Evolutionary conservation across 345 rosid genomes (phyloP).

Genomic region (Eucalyptus decipiens): DNA sequence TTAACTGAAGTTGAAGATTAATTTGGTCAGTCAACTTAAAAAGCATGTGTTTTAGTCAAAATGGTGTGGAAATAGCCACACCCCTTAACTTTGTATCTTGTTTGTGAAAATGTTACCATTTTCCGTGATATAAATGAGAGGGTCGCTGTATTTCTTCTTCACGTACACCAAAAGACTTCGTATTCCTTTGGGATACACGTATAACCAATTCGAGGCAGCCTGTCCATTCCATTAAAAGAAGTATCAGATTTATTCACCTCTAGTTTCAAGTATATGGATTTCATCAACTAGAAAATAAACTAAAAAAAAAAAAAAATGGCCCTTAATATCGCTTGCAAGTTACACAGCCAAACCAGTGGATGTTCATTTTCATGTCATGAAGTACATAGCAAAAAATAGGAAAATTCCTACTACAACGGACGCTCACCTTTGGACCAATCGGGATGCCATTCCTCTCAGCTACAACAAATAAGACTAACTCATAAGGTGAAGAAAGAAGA

Average conservation of each 20-base stretch:
- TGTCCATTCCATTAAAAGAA: background rate
- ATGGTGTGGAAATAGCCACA: background rate
- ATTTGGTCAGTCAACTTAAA: background rate
- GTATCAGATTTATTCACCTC: background rate
- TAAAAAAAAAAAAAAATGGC: no score
- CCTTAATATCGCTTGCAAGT: background rate
- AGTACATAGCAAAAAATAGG: background rate
- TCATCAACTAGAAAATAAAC: background rate
- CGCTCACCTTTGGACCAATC: constrained; percentile 1
- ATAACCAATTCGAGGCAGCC: constrained; percentile 7
- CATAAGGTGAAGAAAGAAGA: background rate
- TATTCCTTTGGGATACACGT: constrained; percentile 10
- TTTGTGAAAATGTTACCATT: constrained; percentile 9
- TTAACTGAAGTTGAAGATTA: background rate
- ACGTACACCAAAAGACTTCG: constrained; percentile 1
- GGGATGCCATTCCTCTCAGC: constrained; percentile 5
- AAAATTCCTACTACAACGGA: background rate
- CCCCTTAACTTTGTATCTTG: background rate
- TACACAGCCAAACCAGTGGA: background rate
- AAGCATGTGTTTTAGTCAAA: background rate
- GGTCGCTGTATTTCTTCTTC: constrained; percentile 13
- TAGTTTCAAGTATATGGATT: background rate
- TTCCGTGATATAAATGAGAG: constrained; percentile 30
- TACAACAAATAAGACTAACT: background rate
- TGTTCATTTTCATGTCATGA: background rate